phyloP scores from a whole-genome alignment of 352 stramenopile genomes.

The Lagenidium sp. region DNA sequence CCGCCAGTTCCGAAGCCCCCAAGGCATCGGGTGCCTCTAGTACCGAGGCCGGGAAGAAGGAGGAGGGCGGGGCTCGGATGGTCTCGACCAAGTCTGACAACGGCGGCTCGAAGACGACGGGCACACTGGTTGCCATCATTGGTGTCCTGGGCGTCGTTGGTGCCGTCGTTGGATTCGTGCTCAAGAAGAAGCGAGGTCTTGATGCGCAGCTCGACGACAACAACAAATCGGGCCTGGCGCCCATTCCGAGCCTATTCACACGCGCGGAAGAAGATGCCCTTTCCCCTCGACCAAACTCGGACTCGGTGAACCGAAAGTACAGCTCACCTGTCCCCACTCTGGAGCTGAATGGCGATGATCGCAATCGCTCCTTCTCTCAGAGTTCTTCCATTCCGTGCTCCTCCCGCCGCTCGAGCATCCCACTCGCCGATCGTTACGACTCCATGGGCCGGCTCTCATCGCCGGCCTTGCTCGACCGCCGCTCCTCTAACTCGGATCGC shows the following conservation, averaged over 20 bases:
- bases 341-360: conserved; percentile 1
- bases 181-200: conserved; percentile 46
- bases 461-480: conserved; percentile 27
- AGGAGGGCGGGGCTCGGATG: conserved; percentile 8
- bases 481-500: conserved; percentile 16
- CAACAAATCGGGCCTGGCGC: conserved; percentile 27
- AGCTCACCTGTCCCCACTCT: conserved; percentile 14
- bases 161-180: conserved; percentile 36
- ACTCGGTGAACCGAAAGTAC: conserved; percentile 4
- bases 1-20: background rate
- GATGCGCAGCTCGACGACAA: conserved; percentile 29
- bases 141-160: conserved; percentile 29
- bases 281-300: conserved; percentile 2
- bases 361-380: conserved; percentile 11
- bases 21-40: background rate
- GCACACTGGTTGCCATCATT: conserved; percentile 39
- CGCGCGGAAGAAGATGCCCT: conserved; percentile 17
- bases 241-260: conserved; percentile 31
- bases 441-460: conserved; percentile 32
- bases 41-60: background rate
- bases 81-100: conserved; percentile 38
- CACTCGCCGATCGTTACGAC: conserved; percentile 4
- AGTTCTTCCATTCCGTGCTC: conserved; percentile 9
- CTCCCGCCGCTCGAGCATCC: conserved; percentile 5
- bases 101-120: conserved; percentile 19